Base-by-base conservation (phyloP, 2,329 filamentous ascomycete species). In the Cladosporium sp. region DNA sequence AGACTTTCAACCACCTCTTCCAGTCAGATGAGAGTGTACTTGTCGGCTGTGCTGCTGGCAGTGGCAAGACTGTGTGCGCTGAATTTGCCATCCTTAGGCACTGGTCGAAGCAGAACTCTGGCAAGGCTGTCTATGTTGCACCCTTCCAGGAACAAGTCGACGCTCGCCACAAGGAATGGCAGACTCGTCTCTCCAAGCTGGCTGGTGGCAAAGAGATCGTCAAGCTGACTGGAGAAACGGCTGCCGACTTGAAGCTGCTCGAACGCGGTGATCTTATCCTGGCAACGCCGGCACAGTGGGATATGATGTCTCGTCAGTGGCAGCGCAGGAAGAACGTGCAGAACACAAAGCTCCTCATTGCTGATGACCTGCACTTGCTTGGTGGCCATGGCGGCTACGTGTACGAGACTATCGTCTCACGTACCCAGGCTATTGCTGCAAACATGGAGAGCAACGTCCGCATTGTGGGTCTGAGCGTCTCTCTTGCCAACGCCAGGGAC, bases 391-490 rank as follows among this genome's bases (percentile, higher is more conserved):
- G 88, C 69, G 96, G 95, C 34, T 96, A 94, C 76, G 86, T 96
- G 34, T 99, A 99, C 78, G 95, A 99, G 82, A 91, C 95, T 62
- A 89, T 99, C 62, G 92, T 99, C n/a, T 97, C 95, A 68, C 90
- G 95, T 62, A 97, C 98, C 91, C 93, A 97, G 77, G 95, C 95
- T 70, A 97, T 99, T 76, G 90, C 92, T 66, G 90, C 92, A 0
- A 92, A 97, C 77, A 90, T 92, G 0, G 91, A 96, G 77, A 88
- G 90, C 47, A 88, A 90, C 11, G 86, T 98, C 81, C 89, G 95
- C 61, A 94, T 98, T 57, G 81, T 99, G 64, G 95, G 93, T 2
- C 81, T 99, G 67, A 93, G 92, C 75, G 95, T 97, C 32, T 96
- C 95, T 28, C 84, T 99, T 26, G 90, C 95, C 5, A 98, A 97